Evolutionary conservation across 1,284 basidiomycete genomes (phyloP), one percentile per base, ranked within the genome.

Genomic region (Coniophora puteana): DNA sequence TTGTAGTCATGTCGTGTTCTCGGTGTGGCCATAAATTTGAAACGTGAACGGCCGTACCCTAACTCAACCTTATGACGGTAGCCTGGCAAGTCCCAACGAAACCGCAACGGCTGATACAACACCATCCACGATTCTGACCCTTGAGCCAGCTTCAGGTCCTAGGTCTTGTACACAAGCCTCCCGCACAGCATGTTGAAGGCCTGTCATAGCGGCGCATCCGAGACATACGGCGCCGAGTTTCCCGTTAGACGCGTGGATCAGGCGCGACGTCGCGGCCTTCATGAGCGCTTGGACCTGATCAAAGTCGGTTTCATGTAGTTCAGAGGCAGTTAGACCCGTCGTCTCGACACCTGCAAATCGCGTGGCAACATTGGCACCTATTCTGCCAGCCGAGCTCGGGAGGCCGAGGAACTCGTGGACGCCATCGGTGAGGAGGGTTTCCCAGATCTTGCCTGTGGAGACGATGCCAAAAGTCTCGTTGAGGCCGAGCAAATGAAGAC

Each of bases 181-280:
- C 32, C 63, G 54, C 1, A 74, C 60, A 3, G 63, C 63, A 18
- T 53, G 49, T 34, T 68, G 66, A 58, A 74, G 64, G 6, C 71
- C 72, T 1, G 63, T 66, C 71, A 76, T 74, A 3, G 68, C 72
- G 18, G 72, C 72, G 43, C 72, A 74, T 0, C 74, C 71, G 36
- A 75, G 58, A 32, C 71, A 52, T 34, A 77, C 65, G 8, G 64
- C 65, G 59, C 37, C 47, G 36, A 29, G 49, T 49, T 4, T 51
- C 43, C 14, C 42, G 20, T 5, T 29, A 8, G 41, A 38, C 17
- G 26, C 32, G 17, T 30, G 26, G 20, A 66, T 50, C 5, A 60
- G 32, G 24, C 48, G 42, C 34, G 51, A 51, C 5, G 65, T 63
- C 2, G 63, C 65, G 11, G 58, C 52, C 24, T 54, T 51, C 27